A percentile compares a stretch with the other conserved stretches of the same genome.
These are phyloP conservation scores for Tulasnella sp. DNA, from an alignment of 768 basidiomycete genomes.

Conservation along the genomic window DNA sequence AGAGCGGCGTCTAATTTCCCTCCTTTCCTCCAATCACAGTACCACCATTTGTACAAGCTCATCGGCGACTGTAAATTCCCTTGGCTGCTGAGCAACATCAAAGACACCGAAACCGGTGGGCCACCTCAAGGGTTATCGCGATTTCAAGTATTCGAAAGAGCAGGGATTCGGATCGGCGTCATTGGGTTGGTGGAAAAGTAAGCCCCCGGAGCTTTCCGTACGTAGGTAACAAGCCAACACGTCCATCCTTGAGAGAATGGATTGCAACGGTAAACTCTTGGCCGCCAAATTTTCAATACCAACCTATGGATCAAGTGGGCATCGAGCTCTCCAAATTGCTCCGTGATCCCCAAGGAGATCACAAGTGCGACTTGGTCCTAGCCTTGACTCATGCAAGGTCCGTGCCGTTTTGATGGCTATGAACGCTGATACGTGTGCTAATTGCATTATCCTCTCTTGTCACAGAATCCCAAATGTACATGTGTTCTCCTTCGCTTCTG, in stretches of 20 bases:
- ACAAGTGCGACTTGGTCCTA: constrained; percentile 73
- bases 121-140: constrained; percentile 56
- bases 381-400: constrained; percentile 80
- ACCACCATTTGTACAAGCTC: constrained; percentile 52
- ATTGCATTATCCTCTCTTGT: constrained; percentile 18
- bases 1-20: neutral
- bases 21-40: constrained; percentile 26
- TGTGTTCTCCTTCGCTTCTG: neutral
- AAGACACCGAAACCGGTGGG: constrained; percentile 54
- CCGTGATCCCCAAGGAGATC: constrained; percentile 58
- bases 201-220: constrained; percentile 12
- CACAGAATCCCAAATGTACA: constrained; percentile 31
- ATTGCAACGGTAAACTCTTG: constrained; percentile 80
- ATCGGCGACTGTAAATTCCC: constrained; percentile 71
- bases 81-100: constrained; percentile 84
- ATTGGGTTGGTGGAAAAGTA: constrained; percentile 86
- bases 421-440: neutral
- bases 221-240: neutral
- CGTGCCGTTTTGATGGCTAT: constrained; percentile 16
- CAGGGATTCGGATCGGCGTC: constrained; percentile 64
- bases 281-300: constrained; percentile 71
- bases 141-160: constrained; percentile 59
- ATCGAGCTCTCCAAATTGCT: constrained; percentile 63
- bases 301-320: constrained; percentile 65
- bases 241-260: constrained; percentile 57